Evolutionary conservation across 2,329 filamentous ascomycete genomes (phyloP).

Genomic region (Sporothrix inflata): DNA sequence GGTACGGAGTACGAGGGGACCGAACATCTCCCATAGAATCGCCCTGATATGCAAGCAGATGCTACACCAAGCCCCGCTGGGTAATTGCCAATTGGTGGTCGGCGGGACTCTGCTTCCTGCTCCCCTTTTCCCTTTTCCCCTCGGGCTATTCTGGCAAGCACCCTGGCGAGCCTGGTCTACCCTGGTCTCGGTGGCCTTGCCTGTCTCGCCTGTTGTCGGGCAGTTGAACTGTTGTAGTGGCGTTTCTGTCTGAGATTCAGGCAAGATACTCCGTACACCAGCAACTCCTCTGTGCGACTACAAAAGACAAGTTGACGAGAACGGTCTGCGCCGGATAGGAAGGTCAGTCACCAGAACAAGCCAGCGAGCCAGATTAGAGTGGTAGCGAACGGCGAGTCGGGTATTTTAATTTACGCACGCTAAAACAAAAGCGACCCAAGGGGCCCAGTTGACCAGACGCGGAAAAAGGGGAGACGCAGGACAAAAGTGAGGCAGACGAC

Average conservation of each 20-base stretch:
- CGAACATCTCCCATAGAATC: background rate
- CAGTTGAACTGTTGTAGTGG: background rate
- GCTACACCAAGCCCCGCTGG: background rate
- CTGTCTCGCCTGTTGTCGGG: background rate
- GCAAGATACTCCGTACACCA: background rate
- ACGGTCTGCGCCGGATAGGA: background rate
- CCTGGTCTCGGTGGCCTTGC: background rate
- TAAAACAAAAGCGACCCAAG: slow-evolving; percentile 13
- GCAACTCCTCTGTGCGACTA: background rate
- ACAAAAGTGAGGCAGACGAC: background rate
- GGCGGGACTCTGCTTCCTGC: background rate
- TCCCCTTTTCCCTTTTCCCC: background rate
- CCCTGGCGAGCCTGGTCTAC: background rate
- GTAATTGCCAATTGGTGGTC: slow-evolving; percentile 10
- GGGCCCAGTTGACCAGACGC: slow-evolving; percentile 5
- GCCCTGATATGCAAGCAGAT: background rate
- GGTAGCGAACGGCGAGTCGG: slow-evolving; percentile 16
- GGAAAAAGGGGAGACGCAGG: slow-evolving; percentile 8
- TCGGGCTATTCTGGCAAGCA: background rate
- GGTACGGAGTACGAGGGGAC: background rate
- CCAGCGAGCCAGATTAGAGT: background rate
- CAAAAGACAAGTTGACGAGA: background rate
- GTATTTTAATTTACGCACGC: slow-evolving; percentile 27
- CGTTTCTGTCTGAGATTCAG: slow-evolving; percentile 1
- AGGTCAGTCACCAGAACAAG: background rate